Evolutionary conservation across 768 basidiomycete genomes (phyloP).

Genomic region (Psilocybe cyanescens): DNA sequence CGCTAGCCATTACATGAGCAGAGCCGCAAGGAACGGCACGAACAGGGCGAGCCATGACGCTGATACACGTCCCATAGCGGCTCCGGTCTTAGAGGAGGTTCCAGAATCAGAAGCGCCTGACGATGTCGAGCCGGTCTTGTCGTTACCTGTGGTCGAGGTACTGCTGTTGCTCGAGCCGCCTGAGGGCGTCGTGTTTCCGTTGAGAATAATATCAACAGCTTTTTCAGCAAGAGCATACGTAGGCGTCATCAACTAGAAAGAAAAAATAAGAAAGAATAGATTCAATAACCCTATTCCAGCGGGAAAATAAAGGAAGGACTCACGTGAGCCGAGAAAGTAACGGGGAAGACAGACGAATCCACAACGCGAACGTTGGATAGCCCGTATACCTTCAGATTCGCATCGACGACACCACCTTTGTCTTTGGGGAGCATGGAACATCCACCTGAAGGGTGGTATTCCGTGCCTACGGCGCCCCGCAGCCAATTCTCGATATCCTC

Average conservation of each 20-base stretch:
- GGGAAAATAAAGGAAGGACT: background rate
- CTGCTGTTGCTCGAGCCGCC: background rate
- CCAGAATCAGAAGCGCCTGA: background rate
- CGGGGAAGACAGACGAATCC: slow-evolving; percentile 61
- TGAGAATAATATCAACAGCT: slow-evolving; percentile 25
- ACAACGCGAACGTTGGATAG: slow-evolving; percentile 57
- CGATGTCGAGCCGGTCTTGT: background rate
- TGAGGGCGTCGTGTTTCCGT: background rate
- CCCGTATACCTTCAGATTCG: slow-evolving; percentile 36
- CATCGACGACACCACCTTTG: slow-evolving; percentile 37
- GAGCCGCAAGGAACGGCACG: background rate
- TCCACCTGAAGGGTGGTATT: slow-evolving; percentile 57
- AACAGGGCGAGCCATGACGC: background rate
- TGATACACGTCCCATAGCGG: background rate
- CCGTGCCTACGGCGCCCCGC: slow-evolving; percentile 43
- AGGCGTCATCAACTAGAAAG: slow-evolving; percentile 22
- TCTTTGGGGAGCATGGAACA: slow-evolving; percentile 33
- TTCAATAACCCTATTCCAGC: background rate
- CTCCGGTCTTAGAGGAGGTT: background rate
- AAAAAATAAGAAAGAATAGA: background rate
- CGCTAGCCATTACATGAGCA: background rate
- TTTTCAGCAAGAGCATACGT: slow-evolving; percentile 31
- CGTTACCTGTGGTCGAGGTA: background rate
- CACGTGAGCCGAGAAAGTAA: slow-evolving; percentile 38
- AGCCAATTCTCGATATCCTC: slow-evolving; percentile 59